Conservation (phyloP, 202 grass and related monocot genomes). For the Zoysia matrella region DNA sequence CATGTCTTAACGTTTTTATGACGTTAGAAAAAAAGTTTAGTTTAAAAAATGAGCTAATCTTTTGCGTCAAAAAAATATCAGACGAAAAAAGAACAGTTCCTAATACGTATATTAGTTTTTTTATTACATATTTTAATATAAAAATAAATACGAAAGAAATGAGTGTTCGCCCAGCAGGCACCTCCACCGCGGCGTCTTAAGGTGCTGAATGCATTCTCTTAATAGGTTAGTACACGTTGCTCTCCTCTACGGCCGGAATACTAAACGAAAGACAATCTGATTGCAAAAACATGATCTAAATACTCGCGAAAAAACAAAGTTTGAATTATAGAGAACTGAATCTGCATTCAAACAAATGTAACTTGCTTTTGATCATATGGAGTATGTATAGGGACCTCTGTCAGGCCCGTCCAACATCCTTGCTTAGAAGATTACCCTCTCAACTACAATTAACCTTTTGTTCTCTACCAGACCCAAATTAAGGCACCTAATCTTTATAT, state of each 20-base stretch:
- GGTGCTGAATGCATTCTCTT: no score
- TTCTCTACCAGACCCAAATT: background rate
- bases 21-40: no score
- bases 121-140: background rate
- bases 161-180: background rate
- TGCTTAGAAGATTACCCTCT: background rate
- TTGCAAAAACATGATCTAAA: background rate
- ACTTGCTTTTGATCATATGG: background rate
- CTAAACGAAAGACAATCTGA: background rate
- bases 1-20: no score
- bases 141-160: background rate
- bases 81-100: no score
- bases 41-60: no score
- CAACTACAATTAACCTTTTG: conserved; percentile 13
- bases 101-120: no score
- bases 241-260: no score
- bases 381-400: conserved; percentile 3
- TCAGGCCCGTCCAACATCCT: background rate
- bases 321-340: background rate
- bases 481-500: no score
- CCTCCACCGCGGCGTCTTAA: no score
- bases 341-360: background rate
- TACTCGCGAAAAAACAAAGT: no score
- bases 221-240: no score
- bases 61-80: no score